phyloP scores from a whole-genome alignment of 805 yeast species.

The Metschnikowia peoriensis region DNA sequence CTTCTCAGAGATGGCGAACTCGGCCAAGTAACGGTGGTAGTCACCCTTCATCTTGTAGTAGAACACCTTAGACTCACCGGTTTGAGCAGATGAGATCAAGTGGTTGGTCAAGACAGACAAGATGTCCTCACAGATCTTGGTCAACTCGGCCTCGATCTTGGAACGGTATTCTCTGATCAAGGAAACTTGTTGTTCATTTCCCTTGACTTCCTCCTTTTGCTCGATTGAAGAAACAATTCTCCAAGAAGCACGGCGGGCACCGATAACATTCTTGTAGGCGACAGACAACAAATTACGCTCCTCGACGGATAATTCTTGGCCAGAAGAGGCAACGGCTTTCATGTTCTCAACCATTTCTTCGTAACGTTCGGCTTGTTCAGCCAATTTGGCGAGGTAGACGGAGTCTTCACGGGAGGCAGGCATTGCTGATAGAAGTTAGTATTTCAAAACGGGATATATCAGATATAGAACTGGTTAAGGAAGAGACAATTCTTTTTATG shows the following conservation, averaged over 20 bases:
- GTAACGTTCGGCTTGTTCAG: constrained; percentile 99
- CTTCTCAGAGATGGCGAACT: constrained; percentile 87
- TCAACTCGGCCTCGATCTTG: constrained; percentile 89
- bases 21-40: constrained; percentile 98
- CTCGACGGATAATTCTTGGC: constrained; percentile 93
- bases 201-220: constrained; percentile 96
- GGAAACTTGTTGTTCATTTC: constrained; percentile 84
- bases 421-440: constrained; percentile 39
- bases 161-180: constrained; percentile 93
- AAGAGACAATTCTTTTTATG: neutral
- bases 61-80: constrained; percentile 97
- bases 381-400: constrained; percentile 95
- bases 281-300: constrained; percentile 96
- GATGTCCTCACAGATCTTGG: constrained; percentile 92
- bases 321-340: constrained; percentile 96
- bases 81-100: constrained; percentile 89
- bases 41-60: constrained; percentile 99
- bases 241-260: constrained; percentile 99
- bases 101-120: constrained; percentile 82
- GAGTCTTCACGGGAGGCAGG: constrained; percentile 94
- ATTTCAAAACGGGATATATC: neutral
- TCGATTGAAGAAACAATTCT: constrained; percentile 97
- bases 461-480: neutral
- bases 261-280: constrained; percentile 97
- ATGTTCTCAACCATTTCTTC: constrained; percentile 99